A percentile compares a stretch with the other conserved stretches of the same genome.
phyloP scores from a whole-genome alignment of 2,329 filamentous ascomycete species.

The Xylariaceae sp. region DNA sequence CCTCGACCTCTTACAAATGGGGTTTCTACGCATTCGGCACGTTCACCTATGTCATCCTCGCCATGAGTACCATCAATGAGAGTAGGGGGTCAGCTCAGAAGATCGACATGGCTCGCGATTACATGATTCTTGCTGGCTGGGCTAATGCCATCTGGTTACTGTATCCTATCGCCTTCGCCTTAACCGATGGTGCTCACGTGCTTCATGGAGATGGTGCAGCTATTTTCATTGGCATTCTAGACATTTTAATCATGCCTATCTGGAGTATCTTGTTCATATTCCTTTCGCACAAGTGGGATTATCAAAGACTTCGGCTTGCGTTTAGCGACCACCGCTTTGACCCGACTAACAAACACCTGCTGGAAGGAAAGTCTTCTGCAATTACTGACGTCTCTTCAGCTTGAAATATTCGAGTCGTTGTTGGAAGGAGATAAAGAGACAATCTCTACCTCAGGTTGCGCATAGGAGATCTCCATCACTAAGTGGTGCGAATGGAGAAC shows the following conservation, averaged over 20 bases:
- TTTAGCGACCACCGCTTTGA: slow-evolving; percentile 11
- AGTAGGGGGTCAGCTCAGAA: slow-evolving; percentile 36
- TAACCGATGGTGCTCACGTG: slow-evolving; percentile 46
- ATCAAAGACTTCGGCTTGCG: slow-evolving; percentile 39
- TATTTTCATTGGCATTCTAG: slow-evolving; percentile 50
- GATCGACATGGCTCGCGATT: slow-evolving; percentile 39
- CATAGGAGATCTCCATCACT: no score
- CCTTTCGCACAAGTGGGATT: slow-evolving; percentile 46
- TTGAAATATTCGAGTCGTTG: no score
- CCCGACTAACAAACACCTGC: not conserved
- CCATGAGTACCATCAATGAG: slow-evolving; percentile 37
- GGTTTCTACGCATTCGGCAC: slow-evolving; percentile 50
- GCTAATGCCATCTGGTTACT: slow-evolving; percentile 46
- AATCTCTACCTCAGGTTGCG: no score
- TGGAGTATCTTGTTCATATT: slow-evolving; percentile 37
- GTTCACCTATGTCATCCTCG: slow-evolving; percentile 42
- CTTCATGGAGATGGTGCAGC: slow-evolving; percentile 39
- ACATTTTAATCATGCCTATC: slow-evolving; percentile 43
- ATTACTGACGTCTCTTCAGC: no score
- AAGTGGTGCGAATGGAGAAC: no score
- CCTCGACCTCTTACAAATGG: slow-evolving; percentile 47
- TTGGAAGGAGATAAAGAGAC: no score
- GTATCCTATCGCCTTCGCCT: slow-evolving; percentile 48
- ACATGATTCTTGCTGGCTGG: slow-evolving; percentile 41
- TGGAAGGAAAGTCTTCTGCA: not conserved